These are phyloP conservation scores for Crucibulum laeve DNA, from an alignment of 768 basidiomycete genomes.

Conservation along the genomic window DNA sequence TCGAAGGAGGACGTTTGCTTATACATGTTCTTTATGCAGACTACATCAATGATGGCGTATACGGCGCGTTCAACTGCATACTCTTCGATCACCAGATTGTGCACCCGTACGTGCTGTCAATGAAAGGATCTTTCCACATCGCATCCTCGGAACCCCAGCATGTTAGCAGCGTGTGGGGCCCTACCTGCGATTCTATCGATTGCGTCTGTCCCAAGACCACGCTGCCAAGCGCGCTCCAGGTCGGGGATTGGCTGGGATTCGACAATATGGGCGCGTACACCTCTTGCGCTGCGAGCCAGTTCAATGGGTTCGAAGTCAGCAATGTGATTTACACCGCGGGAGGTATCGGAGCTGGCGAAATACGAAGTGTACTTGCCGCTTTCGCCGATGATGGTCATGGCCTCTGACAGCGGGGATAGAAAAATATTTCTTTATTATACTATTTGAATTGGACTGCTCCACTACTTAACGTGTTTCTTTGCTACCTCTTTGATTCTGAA, in stretches of 20 bases:
- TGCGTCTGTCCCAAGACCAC: slow-evolving; percentile 66
- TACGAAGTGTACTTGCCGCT: slow-evolving; percentile 42
- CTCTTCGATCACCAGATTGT: slow-evolving; percentile 88
- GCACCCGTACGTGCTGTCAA: slow-evolving; percentile 74
- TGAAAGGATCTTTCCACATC: slow-evolving; percentile 63
- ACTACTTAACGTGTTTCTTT: too few relatives aligned
- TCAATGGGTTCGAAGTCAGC: slow-evolving; percentile 87
- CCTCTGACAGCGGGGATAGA: too few relatives aligned
- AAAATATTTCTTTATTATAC: too few relatives aligned
- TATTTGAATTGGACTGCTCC: too few relatives aligned
- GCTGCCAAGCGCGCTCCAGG: slow-evolving; percentile 67
- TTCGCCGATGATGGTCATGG: slow-evolving; percentile 43
- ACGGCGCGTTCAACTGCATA: slow-evolving; percentile 95
- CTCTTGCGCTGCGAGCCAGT: slow-evolving; percentile 93
- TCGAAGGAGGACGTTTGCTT: too few relatives aligned
- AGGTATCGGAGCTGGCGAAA: slow-evolving; percentile 43
- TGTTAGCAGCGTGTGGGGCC: slow-evolving; percentile 88
- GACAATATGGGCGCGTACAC: slow-evolving; percentile 99
- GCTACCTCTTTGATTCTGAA: too few relatives aligned
- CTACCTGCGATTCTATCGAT: slow-evolving; percentile 98
- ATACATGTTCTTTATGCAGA: slow-evolving; percentile 30
- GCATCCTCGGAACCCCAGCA: slow-evolving; percentile 30
- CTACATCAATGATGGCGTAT: slow-evolving; percentile 99
- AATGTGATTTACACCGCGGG: slow-evolving; percentile 78
- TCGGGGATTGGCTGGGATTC: slow-evolving; percentile 99